Base-by-base conservation (phyloP, 192 early-diverging fungal species). In the Linnemannia exigua region DNA sequence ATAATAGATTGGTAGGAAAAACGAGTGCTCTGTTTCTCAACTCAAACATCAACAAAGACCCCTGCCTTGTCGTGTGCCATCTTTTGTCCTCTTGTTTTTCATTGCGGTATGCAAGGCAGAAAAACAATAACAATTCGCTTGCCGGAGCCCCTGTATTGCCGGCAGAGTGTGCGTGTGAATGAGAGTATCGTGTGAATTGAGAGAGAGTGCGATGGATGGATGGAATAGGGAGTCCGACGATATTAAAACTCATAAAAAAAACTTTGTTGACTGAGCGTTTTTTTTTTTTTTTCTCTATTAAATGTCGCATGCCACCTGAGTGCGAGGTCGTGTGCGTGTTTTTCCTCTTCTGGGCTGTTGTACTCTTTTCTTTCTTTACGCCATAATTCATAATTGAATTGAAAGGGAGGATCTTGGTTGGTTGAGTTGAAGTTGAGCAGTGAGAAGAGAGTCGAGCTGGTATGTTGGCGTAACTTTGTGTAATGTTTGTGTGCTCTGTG, bases 401-500 rank as follows among this genome's bases (percentile, higher is more conserved):
- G 14, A 63, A 63, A 61, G 31, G 28, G 1, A 25, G 20, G 58
- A 31, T 58, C 22, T 28, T 58, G 51, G 51, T 52, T 52, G 51
- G 51, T 22, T 52, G 19, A 52, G 54, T 25, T 22, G 50, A 52
- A 22, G 50, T 2, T 58, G 54, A 58, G 54, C n/a, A 28, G 25
- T 61, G 25, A 8, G 25, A n/a, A 11, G 25, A 61, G 7, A 19
- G 48, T 15, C 48, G 54, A 58, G 54, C n/a, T 58, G 54, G 25
- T 61, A 61, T 61, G 58, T 61, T 61, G 58, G 58, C 58, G 58
- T 28, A 51, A 58, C 52, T 58, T 28, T 61, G 58, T 63, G 58
- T 63, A 63, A 63, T 63, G 58, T 63, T 63, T 63, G 58, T 31
- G 58, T 63, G 58, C 25, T 63, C 25, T 63, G 28, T 63, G 58